These are phyloP conservation scores for Zygoascus flipseniorum DNA, from an alignment of 805 yeast genomes.

Conservation along the genomic window DNA sequence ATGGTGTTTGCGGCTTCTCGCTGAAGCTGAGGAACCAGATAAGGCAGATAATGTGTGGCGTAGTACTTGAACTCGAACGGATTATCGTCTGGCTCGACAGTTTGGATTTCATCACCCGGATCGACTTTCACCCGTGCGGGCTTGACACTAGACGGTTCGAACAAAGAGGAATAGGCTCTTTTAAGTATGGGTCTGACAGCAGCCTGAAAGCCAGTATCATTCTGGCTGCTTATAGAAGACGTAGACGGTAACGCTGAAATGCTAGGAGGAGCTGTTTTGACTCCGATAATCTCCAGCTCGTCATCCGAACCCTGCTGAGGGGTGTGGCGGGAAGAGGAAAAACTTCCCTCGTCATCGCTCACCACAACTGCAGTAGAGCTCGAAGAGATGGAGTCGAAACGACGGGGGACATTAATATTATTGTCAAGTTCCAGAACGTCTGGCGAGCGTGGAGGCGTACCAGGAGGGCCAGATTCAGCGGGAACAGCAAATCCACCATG, in stretches of 20 bases:
- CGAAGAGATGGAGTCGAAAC: background rate
- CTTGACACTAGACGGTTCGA: background rate
- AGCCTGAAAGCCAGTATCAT: background rate
- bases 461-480: background rate
- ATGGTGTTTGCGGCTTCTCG: background rate
- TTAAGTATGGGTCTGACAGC: background rate
- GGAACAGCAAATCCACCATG: background rate
- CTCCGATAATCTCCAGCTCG: background rate
- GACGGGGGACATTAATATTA: background rate
- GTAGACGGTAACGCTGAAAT: background rate
- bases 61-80: background rate
- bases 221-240: background rate
- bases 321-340: background rate
- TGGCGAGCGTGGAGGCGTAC: background rate
- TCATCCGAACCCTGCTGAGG: background rate
- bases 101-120: background rate
- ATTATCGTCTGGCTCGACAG: background rate
- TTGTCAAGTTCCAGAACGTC: background rate
- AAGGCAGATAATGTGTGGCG: background rate
- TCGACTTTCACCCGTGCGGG: slow-evolving; percentile 1
- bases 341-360: background rate
- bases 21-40: background rate
- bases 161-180: slow-evolving; percentile 4
- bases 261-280: background rate
- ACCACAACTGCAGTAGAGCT: background rate